Evolutionary conservation across 2,329 filamentous ascomycete species (phyloP).

Genomic region (Botrytis elliptica): DNA sequence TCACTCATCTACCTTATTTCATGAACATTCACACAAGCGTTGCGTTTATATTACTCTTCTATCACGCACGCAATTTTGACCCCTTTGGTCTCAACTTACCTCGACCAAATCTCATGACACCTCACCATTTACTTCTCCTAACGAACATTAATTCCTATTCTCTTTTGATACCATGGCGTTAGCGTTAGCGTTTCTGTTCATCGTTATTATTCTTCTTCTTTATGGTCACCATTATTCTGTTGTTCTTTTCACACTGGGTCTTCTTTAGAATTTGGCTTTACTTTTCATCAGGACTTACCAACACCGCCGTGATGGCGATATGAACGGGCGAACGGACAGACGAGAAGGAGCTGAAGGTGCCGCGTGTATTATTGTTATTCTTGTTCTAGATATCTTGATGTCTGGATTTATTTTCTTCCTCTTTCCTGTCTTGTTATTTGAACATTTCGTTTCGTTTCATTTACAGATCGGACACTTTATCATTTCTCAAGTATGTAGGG

Average conservation of each 20-base stretch:
- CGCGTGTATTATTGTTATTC: background rate
- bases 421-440: background rate
- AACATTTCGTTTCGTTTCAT: background rate
- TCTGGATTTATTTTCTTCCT: background rate
- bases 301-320: background rate
- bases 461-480: too few species aligned
- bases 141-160: background rate
- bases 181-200: background rate
- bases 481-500: background rate
- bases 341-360: background rate
- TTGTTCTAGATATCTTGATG: background rate
- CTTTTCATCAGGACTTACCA: background rate
- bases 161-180: conserved; percentile 17
- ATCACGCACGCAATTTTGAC: background rate
- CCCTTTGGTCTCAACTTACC: background rate
- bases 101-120: background rate
- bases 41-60: background rate
- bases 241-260: too few species aligned
- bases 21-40: background rate
- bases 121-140: background rate
- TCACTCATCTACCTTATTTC: background rate
- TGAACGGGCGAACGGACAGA: too few species aligned
- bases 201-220: background rate
- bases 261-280: background rate
- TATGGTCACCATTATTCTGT: background rate